Base-by-base conservation (phyloP, 139 green algal species). In the Volvox africanus region DNA sequence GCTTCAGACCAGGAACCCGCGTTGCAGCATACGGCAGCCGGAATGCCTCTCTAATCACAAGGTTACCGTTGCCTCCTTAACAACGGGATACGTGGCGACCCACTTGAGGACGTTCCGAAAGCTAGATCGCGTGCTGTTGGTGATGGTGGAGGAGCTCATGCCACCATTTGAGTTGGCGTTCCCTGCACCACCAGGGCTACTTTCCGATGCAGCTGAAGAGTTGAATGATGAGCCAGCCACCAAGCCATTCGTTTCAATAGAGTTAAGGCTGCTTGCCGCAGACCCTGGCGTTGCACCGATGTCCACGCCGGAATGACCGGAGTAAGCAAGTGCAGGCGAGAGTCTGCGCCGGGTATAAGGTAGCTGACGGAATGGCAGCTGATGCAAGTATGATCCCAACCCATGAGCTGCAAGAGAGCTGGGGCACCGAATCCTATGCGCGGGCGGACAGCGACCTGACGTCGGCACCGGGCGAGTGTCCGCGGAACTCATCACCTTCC, bases 51-150 rank as follows among this genome's bases (percentile, higher is more conserved):
- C 44, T 55, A 55, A 55, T 55, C 44, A 5, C 44, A 55, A 55
- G 44, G 44, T 9, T 55, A 9, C 44, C 9, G 44, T 55, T 55
- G 5, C 44, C 44, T 55, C 44, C 44, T 55, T 55, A 55, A 55
- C 44, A 55, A 55, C 44, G 44, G 44, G 44, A 55, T 55, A 55
- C 44, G 5, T 55, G 44, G 44, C 9, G 44, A 55, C 82, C 55
- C 61, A 77, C 82, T 61, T 87, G 1, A 87, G 30, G n/a, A 87
- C 28, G 61, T 20, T 77, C 12, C 80, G 80, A 24, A 86, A 75
- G 80, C 80, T 86, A 11, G 80, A 37, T 24, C 80, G n/a, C 13
- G 37, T 24, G 37, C 78, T 84, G 76, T 26, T 19, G 24, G 14
- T 35, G 21, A 81, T 35, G 75, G 75, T 33, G 32, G 50, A 21